A percentile compares a stretch with the other conserved stretches of the same genome.
These are phyloP conservation scores for Metschnikowia orientalis DNA, from an alignment of 805 yeast species.

Conservation along the genomic window DNA sequence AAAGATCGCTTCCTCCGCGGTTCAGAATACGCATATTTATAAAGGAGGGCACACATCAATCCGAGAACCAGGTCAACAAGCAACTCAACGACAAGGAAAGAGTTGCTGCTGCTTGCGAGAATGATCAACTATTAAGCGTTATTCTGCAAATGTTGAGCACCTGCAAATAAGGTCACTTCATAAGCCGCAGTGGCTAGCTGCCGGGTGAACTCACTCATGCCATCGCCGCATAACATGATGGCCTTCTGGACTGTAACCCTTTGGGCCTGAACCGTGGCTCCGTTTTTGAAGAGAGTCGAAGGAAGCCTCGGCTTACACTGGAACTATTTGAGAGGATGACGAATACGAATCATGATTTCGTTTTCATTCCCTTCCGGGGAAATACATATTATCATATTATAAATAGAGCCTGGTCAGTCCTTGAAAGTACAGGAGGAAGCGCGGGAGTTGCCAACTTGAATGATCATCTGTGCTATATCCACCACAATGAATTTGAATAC, in stretches of 20 bases:
- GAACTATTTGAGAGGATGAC: too few species aligned
- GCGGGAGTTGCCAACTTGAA: constrained; percentile 13
- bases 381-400: not conserved
- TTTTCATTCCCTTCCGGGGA: too few species aligned
- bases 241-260: too few species aligned
- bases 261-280: too few species aligned
- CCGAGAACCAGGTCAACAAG: constrained; percentile 92
- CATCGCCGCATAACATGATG: too few species aligned
- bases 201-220: too few species aligned
- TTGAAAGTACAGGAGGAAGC: constrained; percentile 1
- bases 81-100: constrained; percentile 96
- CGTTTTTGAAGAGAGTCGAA: too few species aligned
- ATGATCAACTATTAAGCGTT: constrained; percentile 85
- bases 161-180: constrained; percentile 40
- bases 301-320: too few species aligned
- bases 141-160: constrained; percentile 87
- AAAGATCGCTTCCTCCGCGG: constrained; percentile 80
- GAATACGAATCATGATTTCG: too few species aligned
- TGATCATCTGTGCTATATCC: constrained; percentile 34
- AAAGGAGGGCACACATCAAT: constrained; percentile 91
- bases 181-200: too few species aligned
- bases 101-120: constrained; percentile 98
- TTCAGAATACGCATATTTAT: constrained; percentile 74
- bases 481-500: constrained; percentile 35
- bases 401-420: not conserved